Evolutionary conservation across 2,329 filamentous ascomycete genomes (phyloP), one percentile per base, ranked within the genome.

Genomic region (Xylaria multiplex): DNA sequence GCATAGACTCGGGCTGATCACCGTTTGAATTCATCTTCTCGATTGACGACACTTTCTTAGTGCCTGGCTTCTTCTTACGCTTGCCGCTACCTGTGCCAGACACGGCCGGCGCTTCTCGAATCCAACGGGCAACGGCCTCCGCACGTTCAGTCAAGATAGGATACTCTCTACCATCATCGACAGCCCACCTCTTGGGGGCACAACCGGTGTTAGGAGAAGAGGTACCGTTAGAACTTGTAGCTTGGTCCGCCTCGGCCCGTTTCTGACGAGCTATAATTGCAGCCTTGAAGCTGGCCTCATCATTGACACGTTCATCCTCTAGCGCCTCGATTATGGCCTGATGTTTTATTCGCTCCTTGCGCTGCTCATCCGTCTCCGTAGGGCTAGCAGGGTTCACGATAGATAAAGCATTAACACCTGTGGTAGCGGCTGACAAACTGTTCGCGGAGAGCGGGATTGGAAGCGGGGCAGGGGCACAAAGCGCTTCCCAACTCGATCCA

Each of bases 61-160:
- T 32, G 9, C 64, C 68, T 40, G 75, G 50, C 66, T 77, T 77
- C 71, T 77, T 77, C 72, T 76, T 77, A 49, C 74, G 74, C 64
- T 73, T 77, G 52, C 69, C 69, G 14, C 19, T 69, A 27, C 75
- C 73, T 11, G 65, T 66, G 27, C 73, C 75, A 9, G 75, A 72
- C 27, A 72, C 72, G 24, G 76, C 67, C 6, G 86, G 87, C 0
- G 86, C 88, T 64, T 90, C 84, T 55, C 80, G 79, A 24, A 95
- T 85, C 92, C 92, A 96, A 48, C 86, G 80, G 0, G 88, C 86
- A 64, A 95, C 87, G 19, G 86, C 85, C 54, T 88, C 84, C 0
- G 91, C 91, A 24, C 92, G 84, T 69, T 91, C 89, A 1, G 90
- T 92, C 19, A 85, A 83, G 69, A 92, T 88, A 2, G 88, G 87